Evolutionary conservation across 108 stramenopile species (phyloP), one percentile per base, ranked within the genome.

Genomic region (Cyclotella atomus): DNA sequence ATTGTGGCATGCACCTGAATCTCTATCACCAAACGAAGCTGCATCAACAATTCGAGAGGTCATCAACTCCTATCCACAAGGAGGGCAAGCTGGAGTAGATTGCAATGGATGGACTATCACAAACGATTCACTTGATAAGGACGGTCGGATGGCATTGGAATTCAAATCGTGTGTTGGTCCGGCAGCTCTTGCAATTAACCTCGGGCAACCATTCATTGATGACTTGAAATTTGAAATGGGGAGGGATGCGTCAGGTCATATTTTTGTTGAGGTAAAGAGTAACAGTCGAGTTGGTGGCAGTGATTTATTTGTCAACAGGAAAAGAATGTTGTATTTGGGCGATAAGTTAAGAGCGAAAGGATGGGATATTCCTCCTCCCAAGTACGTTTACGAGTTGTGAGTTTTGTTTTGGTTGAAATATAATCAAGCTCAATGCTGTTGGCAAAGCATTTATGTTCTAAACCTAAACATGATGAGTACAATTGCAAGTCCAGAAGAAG

Each of bases 131-230:
- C 23, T 65, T 9, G 63, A 61, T 23, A 55, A 56, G 25, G 21
- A 67, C 21, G 70, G 45, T 29, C 17, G 53, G 16, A 33, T 72
- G 15, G 33, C 28, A 32, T 30, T 77, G 21, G 76, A 77, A 50
- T 77, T 52, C 43, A 69, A 72, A 59, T 77, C 76, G 43, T 77
- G 76, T 20, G 56, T 77, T 17, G 76, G 76, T 43, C 76, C 71
- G 14, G 76, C 70, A 55, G 76, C 70, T 5, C 29, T 77, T 21
- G 50, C 71, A 8, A 72, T 77, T 27, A 77, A 77, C 70, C 43
- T 77, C 15, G 76, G 71, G 10, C 53, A 65, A 28, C 71, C 76
- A 50, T 77, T 77, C 3, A 66, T 72, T 30, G 70, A 77, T 54
- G 76, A 77, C 33, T 43, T 71, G 34, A 77, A 71, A 24, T 44